Evolutionary conservation across 352 stramenopile genomes (phyloP).

Genomic region (Elongisporangium anandrum): DNA sequence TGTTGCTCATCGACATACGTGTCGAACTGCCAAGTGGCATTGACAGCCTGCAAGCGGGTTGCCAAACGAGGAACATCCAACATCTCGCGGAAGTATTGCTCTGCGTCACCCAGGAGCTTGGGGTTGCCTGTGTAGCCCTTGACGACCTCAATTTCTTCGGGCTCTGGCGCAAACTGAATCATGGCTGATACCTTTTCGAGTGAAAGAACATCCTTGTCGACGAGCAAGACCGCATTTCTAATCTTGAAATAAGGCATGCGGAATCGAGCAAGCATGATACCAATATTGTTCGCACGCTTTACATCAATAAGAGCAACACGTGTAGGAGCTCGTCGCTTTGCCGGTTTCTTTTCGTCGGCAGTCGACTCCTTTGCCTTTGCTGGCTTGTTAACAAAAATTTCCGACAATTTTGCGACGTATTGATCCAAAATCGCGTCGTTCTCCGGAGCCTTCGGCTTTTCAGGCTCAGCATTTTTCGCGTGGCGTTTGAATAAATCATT

Average conservation of each 20-base stretch:
- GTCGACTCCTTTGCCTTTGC: slow-evolving; percentile 48
- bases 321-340: slow-evolving; percentile 59
- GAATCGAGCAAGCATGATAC: slow-evolving; percentile 83
- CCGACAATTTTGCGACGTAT: slow-evolving; percentile 58
- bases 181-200: slow-evolving; percentile 66
- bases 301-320: slow-evolving; percentile 78
- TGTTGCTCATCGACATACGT: slow-evolving; percentile 76
- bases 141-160: slow-evolving; percentile 63
- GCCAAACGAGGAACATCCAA: slow-evolving; percentile 52
- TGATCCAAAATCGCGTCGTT: slow-evolving; percentile 56
- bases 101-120: slow-evolving; percentile 72
- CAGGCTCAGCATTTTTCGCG: slow-evolving; percentile 8
- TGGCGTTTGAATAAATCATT: slow-evolving; percentile 33
- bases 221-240: slow-evolving; percentile 64
- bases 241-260: slow-evolving; percentile 79
- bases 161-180: slow-evolving; percentile 76
- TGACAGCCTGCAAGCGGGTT: slow-evolving; percentile 69
- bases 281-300: slow-evolving; percentile 85
- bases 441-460: slow-evolving; percentile 10
- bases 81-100: slow-evolving; percentile 79
- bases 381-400: slow-evolving; percentile 84
- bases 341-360: slow-evolving; percentile 31
- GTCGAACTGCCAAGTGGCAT: slow-evolving; percentile 84
- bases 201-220: slow-evolving; percentile 75
- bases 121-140: slow-evolving; percentile 56